A percentile compares a stretch with the other conserved stretches of the same genome.
These are phyloP conservation scores for Biscogniauxia sp. DNA, from an alignment of 2,329 filamentous ascomycete genomes.

Conservation along the genomic window DNA sequence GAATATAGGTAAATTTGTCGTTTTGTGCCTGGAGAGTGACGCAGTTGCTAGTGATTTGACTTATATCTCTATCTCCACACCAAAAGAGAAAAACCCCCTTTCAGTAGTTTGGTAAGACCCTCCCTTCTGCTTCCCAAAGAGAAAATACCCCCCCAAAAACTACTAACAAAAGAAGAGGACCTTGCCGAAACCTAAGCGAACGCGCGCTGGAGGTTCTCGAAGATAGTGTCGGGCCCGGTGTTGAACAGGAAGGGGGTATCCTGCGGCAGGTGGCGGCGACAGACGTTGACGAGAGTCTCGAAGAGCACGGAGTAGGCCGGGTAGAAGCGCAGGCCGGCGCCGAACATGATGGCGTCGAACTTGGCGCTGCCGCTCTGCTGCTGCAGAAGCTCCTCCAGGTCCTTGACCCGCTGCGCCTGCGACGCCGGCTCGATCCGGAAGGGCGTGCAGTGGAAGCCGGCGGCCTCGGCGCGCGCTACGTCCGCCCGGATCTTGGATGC, in stretches of 20 bases:
- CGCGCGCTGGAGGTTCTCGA: slow-evolving; percentile 6
- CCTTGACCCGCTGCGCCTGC: background rate
- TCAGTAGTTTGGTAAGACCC: too few species aligned
- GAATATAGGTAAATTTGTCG: too few species aligned
- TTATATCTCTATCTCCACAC: too few species aligned
- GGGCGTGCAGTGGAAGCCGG: background rate
- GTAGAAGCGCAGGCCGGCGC: slow-evolving; percentile 15
- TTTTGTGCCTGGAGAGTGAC: too few species aligned
- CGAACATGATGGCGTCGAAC: slow-evolving; percentile 20
- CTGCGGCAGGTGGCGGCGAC: slow-evolving; percentile 3
- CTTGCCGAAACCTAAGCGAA: too few species aligned
- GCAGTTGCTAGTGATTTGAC: too few species aligned
- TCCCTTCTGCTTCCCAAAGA: too few species aligned
- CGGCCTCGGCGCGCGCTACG: background rate
- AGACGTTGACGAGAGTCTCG: slow-evolving; percentile 21
- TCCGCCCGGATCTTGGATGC: background rate
- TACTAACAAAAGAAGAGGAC: too few species aligned
- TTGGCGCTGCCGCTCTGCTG: background rate
- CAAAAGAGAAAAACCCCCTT: too few species aligned
- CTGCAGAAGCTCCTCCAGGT: background rate
- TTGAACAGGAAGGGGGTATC: slow-evolving; percentile 16
- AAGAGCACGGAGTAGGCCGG: slow-evolving; percentile 15
- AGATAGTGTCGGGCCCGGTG: slow-evolving; percentile 11
- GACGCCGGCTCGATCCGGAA: background rate
- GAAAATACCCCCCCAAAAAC: too few species aligned